These are phyloP conservation scores for Chaetomiaceae sp. DNA, from an alignment of 2,329 filamentous ascomycete genomes.

Conservation along the genomic window DNA sequence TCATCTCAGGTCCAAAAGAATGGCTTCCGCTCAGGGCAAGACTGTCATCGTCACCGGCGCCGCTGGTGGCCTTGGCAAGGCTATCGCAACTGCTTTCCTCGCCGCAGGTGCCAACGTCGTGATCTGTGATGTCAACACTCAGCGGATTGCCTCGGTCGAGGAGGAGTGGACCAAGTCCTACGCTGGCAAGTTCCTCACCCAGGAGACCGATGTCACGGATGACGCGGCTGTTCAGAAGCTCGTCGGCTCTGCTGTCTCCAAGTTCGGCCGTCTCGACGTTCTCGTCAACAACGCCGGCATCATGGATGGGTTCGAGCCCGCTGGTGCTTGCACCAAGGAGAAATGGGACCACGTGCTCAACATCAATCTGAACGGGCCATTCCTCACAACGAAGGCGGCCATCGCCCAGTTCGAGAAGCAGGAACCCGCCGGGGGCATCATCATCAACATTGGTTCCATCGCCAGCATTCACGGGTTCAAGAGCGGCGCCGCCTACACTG, in stretches of 20 bases:
- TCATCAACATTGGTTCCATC: slow-evolving; percentile 50
- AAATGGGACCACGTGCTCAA: slow-evolving; percentile 52
- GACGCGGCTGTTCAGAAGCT: slow-evolving; percentile 31
- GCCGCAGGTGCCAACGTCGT: slow-evolving; percentile 33
- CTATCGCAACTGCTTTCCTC: slow-evolving; percentile 32
- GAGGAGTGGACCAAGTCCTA: slow-evolving; percentile 26
- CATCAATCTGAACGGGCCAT: slow-evolving; percentile 54
- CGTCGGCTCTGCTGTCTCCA: slow-evolving; percentile 29
- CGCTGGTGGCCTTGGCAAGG: slow-evolving; percentile 35
- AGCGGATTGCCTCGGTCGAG: slow-evolving; percentile 27
- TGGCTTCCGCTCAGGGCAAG: slow-evolving; percentile 26
- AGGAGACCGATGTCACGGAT: slow-evolving; percentile 31
- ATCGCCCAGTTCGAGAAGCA: slow-evolving; percentile 45
- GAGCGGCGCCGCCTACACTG: slow-evolving; percentile 28
- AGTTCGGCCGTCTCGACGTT: slow-evolving; percentile 44
- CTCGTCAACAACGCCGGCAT: slow-evolving; percentile 56
- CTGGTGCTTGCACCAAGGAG: slow-evolving; percentile 41
- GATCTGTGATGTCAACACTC: slow-evolving; percentile 33
- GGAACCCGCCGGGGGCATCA: slow-evolving; percentile 38
- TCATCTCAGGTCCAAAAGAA: slow-evolving; percentile 1
- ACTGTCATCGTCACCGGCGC: slow-evolving; percentile 33
- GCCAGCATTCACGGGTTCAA: slow-evolving; percentile 40
- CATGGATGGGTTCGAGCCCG: slow-evolving; percentile 53
- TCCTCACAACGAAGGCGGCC: slow-evolving; percentile 47
- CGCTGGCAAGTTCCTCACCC: slow-evolving; percentile 27